Conservation (phyloP, 305 asterid genomes). For the Plantago rigida region DNA sequence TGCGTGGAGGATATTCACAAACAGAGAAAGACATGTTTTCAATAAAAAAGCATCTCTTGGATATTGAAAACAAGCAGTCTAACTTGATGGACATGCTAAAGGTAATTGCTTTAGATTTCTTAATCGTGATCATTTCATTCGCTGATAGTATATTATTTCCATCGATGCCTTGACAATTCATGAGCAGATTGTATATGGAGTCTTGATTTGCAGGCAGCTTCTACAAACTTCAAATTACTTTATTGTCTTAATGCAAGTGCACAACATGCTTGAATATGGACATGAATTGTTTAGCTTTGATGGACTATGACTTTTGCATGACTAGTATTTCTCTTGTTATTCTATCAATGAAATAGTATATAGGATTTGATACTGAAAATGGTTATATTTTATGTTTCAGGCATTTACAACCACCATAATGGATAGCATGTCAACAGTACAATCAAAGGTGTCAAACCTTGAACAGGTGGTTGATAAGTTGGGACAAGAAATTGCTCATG, state of each 20-base stretch:
- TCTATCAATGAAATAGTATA: not conserved
- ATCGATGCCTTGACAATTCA: constrained; percentile 7
- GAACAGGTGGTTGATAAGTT: constrained; percentile 65
- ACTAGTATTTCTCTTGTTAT: not conserved
- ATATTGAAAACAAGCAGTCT: constrained; percentile 79
- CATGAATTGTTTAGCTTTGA: not conserved
- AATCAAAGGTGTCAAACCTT: constrained; percentile 70
- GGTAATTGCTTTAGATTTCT: constrained; percentile 39
- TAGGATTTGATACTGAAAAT: constrained; percentile 7
- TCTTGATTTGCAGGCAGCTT: not conserved
- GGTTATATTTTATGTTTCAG: constrained; percentile 33
- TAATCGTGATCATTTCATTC: constrained; percentile 14
- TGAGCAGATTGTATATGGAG: not conserved
- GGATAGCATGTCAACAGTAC: constrained; percentile 74
- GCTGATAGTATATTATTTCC: not conserved
- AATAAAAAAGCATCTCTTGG: constrained; percentile 68
- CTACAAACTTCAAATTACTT: not conserved
- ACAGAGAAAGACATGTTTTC: constrained; percentile 56
- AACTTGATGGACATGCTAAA: constrained; percentile 64
- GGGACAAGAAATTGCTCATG: constrained; percentile 53
- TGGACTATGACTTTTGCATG: not conserved
- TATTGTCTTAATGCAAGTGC: too few species aligned
- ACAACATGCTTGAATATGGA: not conserved
- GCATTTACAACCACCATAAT: constrained; percentile 52
- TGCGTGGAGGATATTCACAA: constrained; percentile 54